Base-by-base conservation (phyloP, 495 filamentous ascomycete genomes). In the Platismatia glauca region DNA sequence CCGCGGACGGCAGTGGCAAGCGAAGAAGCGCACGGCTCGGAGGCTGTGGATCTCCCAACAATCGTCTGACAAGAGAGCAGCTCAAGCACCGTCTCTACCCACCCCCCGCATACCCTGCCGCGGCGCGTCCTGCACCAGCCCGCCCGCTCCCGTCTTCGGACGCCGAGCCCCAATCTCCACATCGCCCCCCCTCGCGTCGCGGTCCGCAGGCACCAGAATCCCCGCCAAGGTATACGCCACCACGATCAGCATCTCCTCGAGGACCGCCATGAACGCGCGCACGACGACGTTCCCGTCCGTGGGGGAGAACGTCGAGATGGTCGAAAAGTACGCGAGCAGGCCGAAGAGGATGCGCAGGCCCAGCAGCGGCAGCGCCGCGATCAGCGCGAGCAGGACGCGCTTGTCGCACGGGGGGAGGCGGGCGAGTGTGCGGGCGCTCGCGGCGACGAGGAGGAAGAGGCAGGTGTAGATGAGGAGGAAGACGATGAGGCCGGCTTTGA, bases 161-260 rank as follows among this genome's bases (percentile, higher is more conserved):
- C 9, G 27, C 3, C 35, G n/a, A 22, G 52, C 7, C 13, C 33
- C 27, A 4, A 33, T 4, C 7, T 60, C 35, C 9, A 2, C 12
- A 29, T 52, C 43, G 29, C 7, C 11, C 20, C 4, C 50, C 6
- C 15, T 46, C 81, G 80, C 71, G 75, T 80, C 0, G 79, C 81
- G 37, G 80, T 86, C 41, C 68, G 84, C n/a, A 69, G 63, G 62
- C 50, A 57, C 43, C 58, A 59, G 12, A 18, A 67, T 15, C 16
- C 65, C 65, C 43, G 63, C 52, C 15, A 29, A n/a, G 1, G 59
- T 34, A 22, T 61, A 67, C 35, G 60, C 24, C 31, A 64, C 41
- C 24, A 66, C 65, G 4, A 61, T 64, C 34, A 67, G 34, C 11
- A 68, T 56, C 55, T 69, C 65, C 62, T 63, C 57, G n/a, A 67